Evolutionary conservation across 139 green algal species (phyloP).

Genomic region (Closterium sp.): DNA sequence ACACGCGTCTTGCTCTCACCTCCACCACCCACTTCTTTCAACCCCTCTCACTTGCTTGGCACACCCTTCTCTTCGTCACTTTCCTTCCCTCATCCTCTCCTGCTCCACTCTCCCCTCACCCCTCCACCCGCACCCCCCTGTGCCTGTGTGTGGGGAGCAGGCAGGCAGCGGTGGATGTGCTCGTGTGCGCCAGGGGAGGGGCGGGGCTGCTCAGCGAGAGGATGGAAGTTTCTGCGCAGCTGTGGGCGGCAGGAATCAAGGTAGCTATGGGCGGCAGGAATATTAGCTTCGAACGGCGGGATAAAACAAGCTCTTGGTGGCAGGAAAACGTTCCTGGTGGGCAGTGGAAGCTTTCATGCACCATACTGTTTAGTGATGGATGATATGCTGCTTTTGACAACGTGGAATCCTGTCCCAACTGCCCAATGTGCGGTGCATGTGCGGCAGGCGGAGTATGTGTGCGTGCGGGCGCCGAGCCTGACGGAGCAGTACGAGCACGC

Average conservation of each 20-base stretch:
- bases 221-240: conserved; percentile 62
- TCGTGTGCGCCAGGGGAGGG: conserved; percentile 73
- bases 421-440: not conserved
- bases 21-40: not conserved
- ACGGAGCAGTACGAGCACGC: conserved; percentile 83
- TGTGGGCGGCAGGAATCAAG: conserved; percentile 71
- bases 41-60: not conserved
- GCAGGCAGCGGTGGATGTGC: conserved; percentile 59
- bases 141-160: not conserved
- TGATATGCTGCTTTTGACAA: not conserved
- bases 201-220: conserved; percentile 70
- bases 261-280: not conserved
- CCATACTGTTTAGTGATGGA: not conserved
- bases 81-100: not conserved
- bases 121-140: not conserved
- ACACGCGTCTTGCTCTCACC: not conserved
- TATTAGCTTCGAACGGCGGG: not conserved
- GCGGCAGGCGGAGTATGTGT: conserved; percentile 65
- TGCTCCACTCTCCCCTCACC: not conserved
- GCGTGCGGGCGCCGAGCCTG: conserved; percentile 58
- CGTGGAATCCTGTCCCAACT: not conserved
- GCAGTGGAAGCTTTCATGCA: not conserved
- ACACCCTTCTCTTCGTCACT: not conserved
- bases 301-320: not conserved
- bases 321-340: no score